phyloP scores from a whole-genome alignment of 2,329 filamentous ascomycete species.

The Microcyclospora pomicola region DNA sequence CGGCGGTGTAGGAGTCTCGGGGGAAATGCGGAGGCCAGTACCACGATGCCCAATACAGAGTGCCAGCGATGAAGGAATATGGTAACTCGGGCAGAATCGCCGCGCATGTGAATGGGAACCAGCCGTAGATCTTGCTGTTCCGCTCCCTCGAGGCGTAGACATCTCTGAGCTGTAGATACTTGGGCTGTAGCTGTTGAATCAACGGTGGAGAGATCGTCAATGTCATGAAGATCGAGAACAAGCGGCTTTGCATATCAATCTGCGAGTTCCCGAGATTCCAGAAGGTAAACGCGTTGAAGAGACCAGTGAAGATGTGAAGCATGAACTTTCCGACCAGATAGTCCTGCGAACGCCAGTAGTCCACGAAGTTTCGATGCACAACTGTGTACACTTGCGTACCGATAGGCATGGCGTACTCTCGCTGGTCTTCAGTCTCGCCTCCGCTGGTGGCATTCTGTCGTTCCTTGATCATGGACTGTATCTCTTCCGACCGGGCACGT shows the following conservation, averaged over 20 bases:
- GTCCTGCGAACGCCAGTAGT: slow-evolving; percentile 76
- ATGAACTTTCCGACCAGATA: slow-evolving; percentile 48
- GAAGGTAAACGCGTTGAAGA: slow-evolving; percentile 69
- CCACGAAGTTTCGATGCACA: slow-evolving; percentile 55
- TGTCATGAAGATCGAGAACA: slow-evolving; percentile 80
- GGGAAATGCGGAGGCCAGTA: slow-evolving; percentile 40
- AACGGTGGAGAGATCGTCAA: slow-evolving; percentile 63
- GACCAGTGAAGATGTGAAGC: slow-evolving; percentile 64
- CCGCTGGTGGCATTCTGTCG: slow-evolving; percentile 37
- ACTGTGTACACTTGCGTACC: slow-evolving; percentile 68
- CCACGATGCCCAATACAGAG: slow-evolving; percentile 44
- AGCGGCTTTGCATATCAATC: slow-evolving; percentile 64
- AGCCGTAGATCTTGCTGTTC: slow-evolving; percentile 68
- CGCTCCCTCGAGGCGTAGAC: slow-evolving; percentile 61
- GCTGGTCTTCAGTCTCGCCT: slow-evolving; percentile 39
- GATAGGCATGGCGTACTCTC: slow-evolving; percentile 71
- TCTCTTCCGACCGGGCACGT: slow-evolving; percentile 50
- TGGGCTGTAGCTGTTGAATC: slow-evolving; percentile 64
- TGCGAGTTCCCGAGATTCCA: slow-evolving; percentile 64
- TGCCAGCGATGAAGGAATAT: slow-evolving; percentile 48
- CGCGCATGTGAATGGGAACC: slow-evolving; percentile 53
- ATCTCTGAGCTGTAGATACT: slow-evolving; percentile 50
- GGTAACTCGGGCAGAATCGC: slow-evolving; percentile 47
- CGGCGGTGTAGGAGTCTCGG: slow-evolving; percentile 41
- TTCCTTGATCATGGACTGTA: slow-evolving; percentile 50